phyloP scores from a whole-genome alignment of 495 filamentous ascomycete genomes.

The Neurospora sp. region DNA sequence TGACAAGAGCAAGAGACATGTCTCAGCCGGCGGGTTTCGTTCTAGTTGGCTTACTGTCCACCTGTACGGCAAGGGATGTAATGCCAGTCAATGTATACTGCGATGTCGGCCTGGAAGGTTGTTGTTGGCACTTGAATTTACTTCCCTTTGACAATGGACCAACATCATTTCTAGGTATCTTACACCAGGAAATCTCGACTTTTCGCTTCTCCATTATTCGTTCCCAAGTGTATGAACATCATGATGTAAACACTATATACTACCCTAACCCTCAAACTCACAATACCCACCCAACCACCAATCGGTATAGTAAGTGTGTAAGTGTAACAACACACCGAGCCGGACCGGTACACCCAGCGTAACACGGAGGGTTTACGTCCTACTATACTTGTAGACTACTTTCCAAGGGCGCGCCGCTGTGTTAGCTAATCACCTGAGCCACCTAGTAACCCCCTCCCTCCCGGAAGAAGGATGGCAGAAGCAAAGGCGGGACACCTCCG shows the following conservation, averaged over 20 bases:
- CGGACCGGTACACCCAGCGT: not conserved
- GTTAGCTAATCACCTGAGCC: not conserved
- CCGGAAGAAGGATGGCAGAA: not conserved
- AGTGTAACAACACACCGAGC: not conserved
- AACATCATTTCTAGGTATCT: not conserved
- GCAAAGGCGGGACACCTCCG: not conserved
- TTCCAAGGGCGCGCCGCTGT: not conserved
- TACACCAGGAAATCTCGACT: not conserved
- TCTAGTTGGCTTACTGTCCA: not conserved
- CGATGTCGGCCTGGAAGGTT: not conserved
- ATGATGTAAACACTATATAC: not conserved
- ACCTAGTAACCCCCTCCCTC: not conserved
- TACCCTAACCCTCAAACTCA: not conserved
- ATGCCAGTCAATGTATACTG: not conserved
- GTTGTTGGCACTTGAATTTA: not conserved
- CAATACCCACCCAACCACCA: not conserved
- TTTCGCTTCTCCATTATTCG: not conserved
- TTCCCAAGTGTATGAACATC: not conserved
- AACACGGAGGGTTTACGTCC: not conserved
- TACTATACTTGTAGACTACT: not conserved
- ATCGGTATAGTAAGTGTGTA: not conserved
- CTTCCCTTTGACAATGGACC: not conserved
- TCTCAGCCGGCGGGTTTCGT: not conserved
- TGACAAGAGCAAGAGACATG: not conserved
- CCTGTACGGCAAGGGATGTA: not conserved